phyloP scores from a whole-genome alignment of 345 rosid species.

The Citrus cavaleriei region DNA sequence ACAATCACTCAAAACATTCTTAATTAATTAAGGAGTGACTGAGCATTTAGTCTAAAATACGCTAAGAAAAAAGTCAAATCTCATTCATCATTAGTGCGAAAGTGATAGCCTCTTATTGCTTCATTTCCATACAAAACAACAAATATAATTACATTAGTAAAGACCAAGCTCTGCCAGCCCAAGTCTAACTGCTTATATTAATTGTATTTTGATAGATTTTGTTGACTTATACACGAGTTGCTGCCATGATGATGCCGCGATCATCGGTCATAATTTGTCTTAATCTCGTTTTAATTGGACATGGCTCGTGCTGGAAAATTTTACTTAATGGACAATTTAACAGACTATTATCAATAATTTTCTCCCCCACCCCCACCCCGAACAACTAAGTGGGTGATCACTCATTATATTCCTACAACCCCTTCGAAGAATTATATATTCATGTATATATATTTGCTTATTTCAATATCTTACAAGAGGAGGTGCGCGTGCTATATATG shows the following conservation, averaged over 20 bases:
- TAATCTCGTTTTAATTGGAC: neutral
- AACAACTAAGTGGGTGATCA: slow-evolving; percentile 1
- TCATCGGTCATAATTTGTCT: slow-evolving; percentile 3
- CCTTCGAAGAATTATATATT: too few species aligned
- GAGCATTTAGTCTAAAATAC: too few species aligned
- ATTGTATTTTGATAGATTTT: neutral
- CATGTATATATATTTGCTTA: too few species aligned
- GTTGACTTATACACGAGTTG: slow-evolving; percentile 2
- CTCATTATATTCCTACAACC: neutral
- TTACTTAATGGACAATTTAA: neutral
- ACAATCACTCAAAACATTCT: too few species aligned
- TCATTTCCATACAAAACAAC: too few species aligned
- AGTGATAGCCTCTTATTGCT: neutral
- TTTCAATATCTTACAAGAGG: too few species aligned
- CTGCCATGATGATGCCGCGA: slow-evolving; percentile 7
- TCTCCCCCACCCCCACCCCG: neutral
- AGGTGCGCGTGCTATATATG: too few species aligned
- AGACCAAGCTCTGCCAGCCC: neutral
- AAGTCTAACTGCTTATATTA: neutral
- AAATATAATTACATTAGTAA: neutral
- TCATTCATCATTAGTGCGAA: neutral
- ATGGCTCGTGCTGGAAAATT: neutral
- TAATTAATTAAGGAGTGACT: too few species aligned
- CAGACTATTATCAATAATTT: too few species aligned
- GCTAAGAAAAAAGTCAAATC: too few species aligned